phyloP scores from a whole-genome alignment of 257 asterid genomes.

The Nicotiana paniculata region DNA sequence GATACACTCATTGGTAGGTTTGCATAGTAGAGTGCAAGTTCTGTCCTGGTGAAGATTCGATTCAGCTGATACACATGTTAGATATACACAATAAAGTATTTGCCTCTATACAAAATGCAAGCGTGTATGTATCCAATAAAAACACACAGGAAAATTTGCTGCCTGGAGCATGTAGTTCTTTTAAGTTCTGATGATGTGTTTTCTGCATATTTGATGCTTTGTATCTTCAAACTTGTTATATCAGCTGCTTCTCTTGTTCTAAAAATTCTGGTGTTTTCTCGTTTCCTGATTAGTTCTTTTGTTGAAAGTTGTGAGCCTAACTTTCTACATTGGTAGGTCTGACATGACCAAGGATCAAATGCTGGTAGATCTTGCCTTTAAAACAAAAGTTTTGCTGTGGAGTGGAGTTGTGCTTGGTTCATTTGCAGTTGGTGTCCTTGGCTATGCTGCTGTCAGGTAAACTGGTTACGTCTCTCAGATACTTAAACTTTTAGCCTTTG shows the following conservation, averaged over 20 bases:
- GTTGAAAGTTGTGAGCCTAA: conserved; percentile 13
- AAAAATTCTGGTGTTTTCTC: neutral
- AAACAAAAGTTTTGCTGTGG: conserved; percentile 54
- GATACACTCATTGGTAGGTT: neutral
- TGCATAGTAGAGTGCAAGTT: neutral
- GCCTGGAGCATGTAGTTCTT: neutral
- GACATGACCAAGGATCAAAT: conserved; percentile 69
- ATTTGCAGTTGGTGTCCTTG: conserved; percentile 62
- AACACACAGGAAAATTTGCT: neutral
- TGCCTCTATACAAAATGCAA: neutral
- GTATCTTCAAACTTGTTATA: neutral
- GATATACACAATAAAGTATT: neutral
- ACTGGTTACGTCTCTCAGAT: neutral
- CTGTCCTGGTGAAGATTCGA: neutral
- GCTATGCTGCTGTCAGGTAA: conserved; percentile 79
- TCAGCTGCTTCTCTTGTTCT: neutral
- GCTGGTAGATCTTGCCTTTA: conserved; percentile 62
- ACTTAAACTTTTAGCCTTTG: neutral
- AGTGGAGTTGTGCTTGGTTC: conserved; percentile 71
- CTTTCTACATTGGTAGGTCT: conserved; percentile 44
- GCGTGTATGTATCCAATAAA: neutral
- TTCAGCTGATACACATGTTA: neutral
- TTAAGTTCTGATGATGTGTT: neutral
- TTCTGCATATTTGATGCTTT: conserved; percentile 7
- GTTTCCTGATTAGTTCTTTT: neutral